Evolutionary conservation across 140 eudicot species (phyloP), one percentile per base, ranked within the genome.

Genomic region (Cichorium intybus): DNA sequence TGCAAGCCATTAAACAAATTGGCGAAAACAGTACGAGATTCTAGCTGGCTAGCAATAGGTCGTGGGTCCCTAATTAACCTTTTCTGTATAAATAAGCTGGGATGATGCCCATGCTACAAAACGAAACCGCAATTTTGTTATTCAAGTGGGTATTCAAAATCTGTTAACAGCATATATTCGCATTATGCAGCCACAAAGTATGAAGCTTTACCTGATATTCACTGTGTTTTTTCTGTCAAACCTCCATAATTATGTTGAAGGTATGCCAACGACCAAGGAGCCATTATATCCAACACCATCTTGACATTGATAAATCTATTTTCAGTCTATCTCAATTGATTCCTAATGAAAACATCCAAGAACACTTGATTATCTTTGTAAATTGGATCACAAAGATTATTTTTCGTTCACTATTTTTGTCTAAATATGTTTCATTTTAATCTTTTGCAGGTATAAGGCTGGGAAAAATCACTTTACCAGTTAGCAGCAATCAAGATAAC

Each of bases 371-470:
- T 63, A 28, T 52, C 12, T 64, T 28, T 47, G 21, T 28, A 27
- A 11, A n/a, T 7, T 45, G 56, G 26, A 24, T 24, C 26, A 46
- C 48, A 45, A 15, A n/a, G 26, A 4, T 62, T 62, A 45, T 9
- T 18, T 29, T 0, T 21, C 51, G 21, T 26, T 24, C 22, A 5
- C 28, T 18, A 43, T 23, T 34, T 49, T 50, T 14, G 57, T 16
- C 45, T 39, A 55, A 11, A 21, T 49, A 15, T 41, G 33, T 21
- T 50, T 66, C 15, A 24, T 70, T 18, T 48, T 43, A 1, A 43
- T 63, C 1, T 48, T 59, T 28, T 64, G 78, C 35, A 77, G 82
- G 82, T 39, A 71, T 47, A 71, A 45, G 77, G 54, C 14, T 77
- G 60, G 69, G 70, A 57, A 71, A 58, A 22, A 9, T 64, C 53